Conservation (phyloP, 108 stramenopile species). For the Seminavis robusta region DNA sequence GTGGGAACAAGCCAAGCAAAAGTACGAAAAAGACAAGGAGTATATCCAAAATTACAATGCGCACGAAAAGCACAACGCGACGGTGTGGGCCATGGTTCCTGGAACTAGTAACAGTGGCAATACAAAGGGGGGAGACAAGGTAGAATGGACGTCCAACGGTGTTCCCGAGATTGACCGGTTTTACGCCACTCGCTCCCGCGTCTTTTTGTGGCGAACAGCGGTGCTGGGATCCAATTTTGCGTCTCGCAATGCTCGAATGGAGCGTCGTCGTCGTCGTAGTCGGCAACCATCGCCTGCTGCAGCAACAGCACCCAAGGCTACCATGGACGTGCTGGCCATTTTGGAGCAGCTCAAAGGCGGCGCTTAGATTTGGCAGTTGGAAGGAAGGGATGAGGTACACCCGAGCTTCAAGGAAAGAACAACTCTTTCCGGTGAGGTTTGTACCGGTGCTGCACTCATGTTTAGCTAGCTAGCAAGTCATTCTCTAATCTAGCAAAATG, state of each 20-base stretch:
- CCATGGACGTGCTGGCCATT: background rate
- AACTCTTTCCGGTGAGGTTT: too few species aligned
- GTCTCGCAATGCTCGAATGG: slow-evolving; percentile 24
- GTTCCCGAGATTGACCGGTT: slow-evolving; percentile 34
- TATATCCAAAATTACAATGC: slow-evolving; percentile 41
- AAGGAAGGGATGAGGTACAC: too few species aligned
- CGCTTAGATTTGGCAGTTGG: too few species aligned
- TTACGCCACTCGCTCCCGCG: slow-evolving; percentile 12
- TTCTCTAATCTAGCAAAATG: too few species aligned
- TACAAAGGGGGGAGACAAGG: slow-evolving; percentile 23
- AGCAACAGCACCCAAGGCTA: background rate
- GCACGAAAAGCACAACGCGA: slow-evolving; percentile 20
- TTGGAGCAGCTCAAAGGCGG: too few species aligned
- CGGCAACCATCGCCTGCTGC: background rate
- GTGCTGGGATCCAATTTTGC: slow-evolving; percentile 49
- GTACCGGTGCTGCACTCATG: too few species aligned
- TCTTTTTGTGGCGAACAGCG: slow-evolving; percentile 75
- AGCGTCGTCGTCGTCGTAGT: background rate
- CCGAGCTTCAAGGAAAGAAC: too few species aligned
- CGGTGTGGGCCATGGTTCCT: slow-evolving; percentile 48
- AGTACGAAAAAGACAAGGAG: slow-evolving; percentile 47
- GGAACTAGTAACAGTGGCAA: too few species aligned
- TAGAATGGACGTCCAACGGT: slow-evolving; percentile 44
- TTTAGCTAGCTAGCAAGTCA: too few species aligned
- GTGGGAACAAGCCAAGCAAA: slow-evolving; percentile 53